These are phyloP conservation scores for Metschnikowia noctiluminum DNA, from an alignment of 805 yeast species.

Conservation along the genomic window DNA sequence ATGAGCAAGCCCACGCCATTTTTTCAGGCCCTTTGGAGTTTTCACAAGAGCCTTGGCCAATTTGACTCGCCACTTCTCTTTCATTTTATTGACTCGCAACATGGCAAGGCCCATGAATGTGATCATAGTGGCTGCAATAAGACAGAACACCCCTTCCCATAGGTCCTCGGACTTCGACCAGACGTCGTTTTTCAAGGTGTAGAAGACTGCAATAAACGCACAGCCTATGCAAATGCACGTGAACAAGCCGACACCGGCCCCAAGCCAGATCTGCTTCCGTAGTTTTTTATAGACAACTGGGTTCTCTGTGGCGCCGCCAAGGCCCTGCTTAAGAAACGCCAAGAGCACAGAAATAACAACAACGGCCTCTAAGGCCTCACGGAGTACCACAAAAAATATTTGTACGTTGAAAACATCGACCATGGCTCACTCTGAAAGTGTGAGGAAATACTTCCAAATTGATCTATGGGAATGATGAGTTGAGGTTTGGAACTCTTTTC, in stretches of 20 bases:
- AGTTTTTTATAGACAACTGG: constrained; percentile 57
- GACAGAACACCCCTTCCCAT: constrained; percentile 95
- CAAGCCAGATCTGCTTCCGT: constrained; percentile 80
- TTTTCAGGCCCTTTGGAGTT: constrained; percentile 34
- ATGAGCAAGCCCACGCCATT: constrained; percentile 51
- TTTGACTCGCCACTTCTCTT: constrained; percentile 94
- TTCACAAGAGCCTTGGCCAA: constrained; percentile 75
- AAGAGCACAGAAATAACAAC: constrained; percentile 86
- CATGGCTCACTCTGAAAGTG: constrained; percentile 23
- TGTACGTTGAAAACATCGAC: constrained; percentile 63
- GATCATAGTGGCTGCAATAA: constrained; percentile 86
- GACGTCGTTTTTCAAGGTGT: constrained; percentile 73
- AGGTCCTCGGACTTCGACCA: constrained; percentile 87
- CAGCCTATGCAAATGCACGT: constrained; percentile 84
- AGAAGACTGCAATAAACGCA: constrained; percentile 93
- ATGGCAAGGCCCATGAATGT: constrained; percentile 94
- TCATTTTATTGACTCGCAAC: constrained; percentile 94
- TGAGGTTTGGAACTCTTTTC: too few species aligned
- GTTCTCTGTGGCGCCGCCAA: constrained; percentile 52
- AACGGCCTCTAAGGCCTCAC: constrained; percentile 93
- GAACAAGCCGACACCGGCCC: constrained; percentile 68
- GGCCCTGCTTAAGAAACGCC: constrained; percentile 87
- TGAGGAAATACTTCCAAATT: too few species aligned
- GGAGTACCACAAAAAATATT: constrained; percentile 84
- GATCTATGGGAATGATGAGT: too few species aligned